Conservation (phyloP, 164 flowering plant species). For the Piper betle region DNA sequence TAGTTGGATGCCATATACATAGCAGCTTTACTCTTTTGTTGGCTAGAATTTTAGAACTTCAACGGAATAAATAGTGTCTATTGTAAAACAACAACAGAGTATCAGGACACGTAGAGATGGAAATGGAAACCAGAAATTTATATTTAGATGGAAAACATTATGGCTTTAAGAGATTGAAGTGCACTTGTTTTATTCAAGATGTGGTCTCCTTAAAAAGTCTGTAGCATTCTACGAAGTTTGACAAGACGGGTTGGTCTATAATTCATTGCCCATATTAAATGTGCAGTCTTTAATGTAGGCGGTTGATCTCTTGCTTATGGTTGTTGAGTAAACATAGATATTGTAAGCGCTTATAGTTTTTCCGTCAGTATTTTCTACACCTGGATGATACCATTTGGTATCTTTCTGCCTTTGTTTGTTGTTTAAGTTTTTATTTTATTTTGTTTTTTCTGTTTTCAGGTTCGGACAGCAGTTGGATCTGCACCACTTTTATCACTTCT, state of each 20-base stretch:
- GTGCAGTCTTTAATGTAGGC: background rate
- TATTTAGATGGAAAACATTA: too few species aligned
- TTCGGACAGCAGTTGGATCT: constrained; percentile 70
- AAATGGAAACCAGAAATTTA: too few species aligned
- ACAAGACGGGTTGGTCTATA: background rate
- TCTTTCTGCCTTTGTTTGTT: background rate
- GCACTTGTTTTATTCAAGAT: too few species aligned
- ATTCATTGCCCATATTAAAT: background rate
- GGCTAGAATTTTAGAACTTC: too few species aligned
- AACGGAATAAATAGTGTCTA: too few species aligned
- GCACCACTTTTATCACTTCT: constrained; percentile 79
- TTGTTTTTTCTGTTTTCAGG: constrained; percentile 27
- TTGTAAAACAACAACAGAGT: too few species aligned
- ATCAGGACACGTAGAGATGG: too few species aligned
- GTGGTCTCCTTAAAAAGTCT: background rate
- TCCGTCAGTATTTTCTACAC: background rate
- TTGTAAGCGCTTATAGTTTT: background rate
- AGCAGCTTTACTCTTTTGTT: too few species aligned
- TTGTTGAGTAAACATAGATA: background rate
- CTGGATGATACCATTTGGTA: background rate
- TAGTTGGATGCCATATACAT: too few species aligned
- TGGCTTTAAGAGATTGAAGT: too few species aligned
- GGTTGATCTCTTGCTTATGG: background rate
- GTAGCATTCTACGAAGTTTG: background rate
- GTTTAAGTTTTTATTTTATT: background rate